Conservation (phyloP, 345 rosid species). For the Arabis alpina region DNA sequence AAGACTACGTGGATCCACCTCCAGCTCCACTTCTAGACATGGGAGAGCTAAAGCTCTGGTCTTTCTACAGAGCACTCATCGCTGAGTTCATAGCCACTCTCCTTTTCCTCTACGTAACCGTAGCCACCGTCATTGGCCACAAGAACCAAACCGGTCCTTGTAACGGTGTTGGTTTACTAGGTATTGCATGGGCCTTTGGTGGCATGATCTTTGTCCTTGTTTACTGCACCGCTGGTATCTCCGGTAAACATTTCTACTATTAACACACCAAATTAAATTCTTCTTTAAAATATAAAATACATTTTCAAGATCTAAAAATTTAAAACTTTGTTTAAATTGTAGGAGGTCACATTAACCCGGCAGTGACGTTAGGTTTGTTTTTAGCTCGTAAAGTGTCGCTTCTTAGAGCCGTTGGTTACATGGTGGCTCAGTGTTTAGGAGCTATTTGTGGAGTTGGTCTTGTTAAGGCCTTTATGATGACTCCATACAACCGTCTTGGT, state of each 20-base stretch:
- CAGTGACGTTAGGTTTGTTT: slow-evolving; percentile 48
- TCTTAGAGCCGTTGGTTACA: slow-evolving; percentile 69
- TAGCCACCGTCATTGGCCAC: slow-evolving; percentile 40
- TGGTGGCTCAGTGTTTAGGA: slow-evolving; percentile 81
- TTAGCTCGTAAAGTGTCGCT: slow-evolving; percentile 75
- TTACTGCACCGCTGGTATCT: slow-evolving; percentile 88
- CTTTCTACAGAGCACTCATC: slow-evolving; percentile 41
- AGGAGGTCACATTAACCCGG: slow-evolving; percentile 61
- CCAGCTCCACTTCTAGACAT: slow-evolving; percentile 33
- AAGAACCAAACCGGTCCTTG: slow-evolving; percentile 48
- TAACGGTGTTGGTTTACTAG: slow-evolving; percentile 68
- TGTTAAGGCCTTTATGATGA: slow-evolving; percentile 80
- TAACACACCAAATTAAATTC: background rate
- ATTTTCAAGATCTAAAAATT: background rate
- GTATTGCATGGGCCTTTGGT: slow-evolving; percentile 88
- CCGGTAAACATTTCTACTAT: slow-evolving; percentile 50
- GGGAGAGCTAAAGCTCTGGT: slow-evolving; percentile 38
- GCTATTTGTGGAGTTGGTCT: slow-evolving; percentile 85
- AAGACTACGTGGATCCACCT: slow-evolving; percentile 44
- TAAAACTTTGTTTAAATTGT: background rate
- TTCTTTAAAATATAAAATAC: background rate
- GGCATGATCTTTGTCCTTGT: slow-evolving; percentile 86
- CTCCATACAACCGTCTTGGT: slow-evolving; percentile 54
- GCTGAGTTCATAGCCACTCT: slow-evolving; percentile 41
- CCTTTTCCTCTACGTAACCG: slow-evolving; percentile 38